A percentile compares a stretch with the other conserved stretches of the same genome.
Conservation (phyloP, 2,329 filamentous ascomycete species). For the Fusarium vanettenii region DNA sequence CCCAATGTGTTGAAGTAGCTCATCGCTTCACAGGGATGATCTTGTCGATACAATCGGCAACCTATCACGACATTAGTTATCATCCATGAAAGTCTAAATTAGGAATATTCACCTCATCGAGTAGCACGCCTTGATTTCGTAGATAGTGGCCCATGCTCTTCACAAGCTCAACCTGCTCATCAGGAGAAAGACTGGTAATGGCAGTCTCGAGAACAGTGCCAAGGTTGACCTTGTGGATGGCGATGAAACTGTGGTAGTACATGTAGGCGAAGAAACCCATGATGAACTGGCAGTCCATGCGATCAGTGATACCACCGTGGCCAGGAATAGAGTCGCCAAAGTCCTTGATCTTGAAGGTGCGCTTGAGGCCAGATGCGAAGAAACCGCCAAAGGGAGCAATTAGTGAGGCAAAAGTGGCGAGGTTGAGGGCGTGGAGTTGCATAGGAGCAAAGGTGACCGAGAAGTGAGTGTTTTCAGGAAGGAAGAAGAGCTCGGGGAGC, state of each 20-base stretch:
- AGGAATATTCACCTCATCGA: conserved; percentile 45
- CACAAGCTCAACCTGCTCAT: conserved; percentile 89
- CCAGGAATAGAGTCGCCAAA: conserved; percentile 98
- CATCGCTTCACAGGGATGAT: conserved; percentile 37
- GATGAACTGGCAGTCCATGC: conserved; percentile 99
- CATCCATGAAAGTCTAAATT: neutral
- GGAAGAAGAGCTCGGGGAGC: conserved; percentile 78
- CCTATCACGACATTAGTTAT: conserved; percentile 29
- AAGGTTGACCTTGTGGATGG: conserved; percentile 84
- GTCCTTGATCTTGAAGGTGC: conserved; percentile 99
- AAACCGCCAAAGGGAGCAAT: conserved; percentile 98
- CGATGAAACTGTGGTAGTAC: conserved; percentile 98
- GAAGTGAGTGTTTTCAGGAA: conserved; percentile 67
- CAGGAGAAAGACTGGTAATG: conserved; percentile 86
- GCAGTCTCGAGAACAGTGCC: conserved; percentile 91
- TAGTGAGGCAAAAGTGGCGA: conserved; percentile 93
- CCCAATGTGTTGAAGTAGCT: conserved; percentile 13
- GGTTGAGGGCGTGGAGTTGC: conserved; percentile 90
- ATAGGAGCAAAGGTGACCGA: conserved; percentile 86
- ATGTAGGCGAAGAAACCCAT: conserved; percentile 99
- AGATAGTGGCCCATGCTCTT: conserved; percentile 73
- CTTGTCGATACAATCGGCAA: conserved; percentile 43
- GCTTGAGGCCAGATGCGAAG: conserved; percentile 97
- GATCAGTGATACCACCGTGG: conserved; percentile 97
- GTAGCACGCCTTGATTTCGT: conserved; percentile 68